Base-by-base conservation (phyloP, 768 basidiomycete genomes). In the Lactarius sp. region DNA sequence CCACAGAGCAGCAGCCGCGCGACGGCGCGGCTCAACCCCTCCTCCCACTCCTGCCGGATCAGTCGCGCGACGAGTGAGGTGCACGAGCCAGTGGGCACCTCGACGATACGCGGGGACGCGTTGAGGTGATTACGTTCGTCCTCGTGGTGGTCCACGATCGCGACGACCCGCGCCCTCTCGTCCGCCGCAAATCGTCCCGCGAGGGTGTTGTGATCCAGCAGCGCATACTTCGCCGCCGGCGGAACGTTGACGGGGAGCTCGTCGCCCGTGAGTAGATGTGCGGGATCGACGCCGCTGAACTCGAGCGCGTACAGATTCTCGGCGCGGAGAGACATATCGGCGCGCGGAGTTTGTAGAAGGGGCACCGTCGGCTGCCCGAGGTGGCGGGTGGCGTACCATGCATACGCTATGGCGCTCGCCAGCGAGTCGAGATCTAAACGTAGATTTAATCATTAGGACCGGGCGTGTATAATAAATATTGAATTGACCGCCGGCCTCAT, bases 191-290 rank as follows among this genome's bases (percentile, higher is more conserved):
- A 88, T 42, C 70, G 69, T 1, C 76, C 69, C 33, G 73, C 75
- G 22, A 97, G 80, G 7, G 78, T 78, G 71, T 98, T 99, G 74
- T 98, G 95, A 73, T 99, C 97, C 50, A 98, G 93, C 18, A 99
- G 80, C 0, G 85, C 90, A 70, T 92, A 92, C 6, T 75, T 78
- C 16, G 79, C 78, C 73, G 51, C 72, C 59, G n/a, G 78, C 69
- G 8, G 18, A 1, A 34, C 9, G 22, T 52, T 73, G 52, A 42
- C 67, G 0, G 81, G 76, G n/a, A 94, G 61, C 68, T 95, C 91
- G 61, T 83, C 83, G 20, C 86, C 73, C 62, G 85, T 86, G 34
- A 95, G 78, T 2, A 96, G 77, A 60, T 85, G 78, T 10, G 79
- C 75, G 2, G 81, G 71, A 33, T 77, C 72, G 22, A 93, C 70